Evolutionary conservation across 257 asterid species (phyloP), one percentile per base, ranked within the genome.

Genomic region (Capsicum baccatum): DNA sequence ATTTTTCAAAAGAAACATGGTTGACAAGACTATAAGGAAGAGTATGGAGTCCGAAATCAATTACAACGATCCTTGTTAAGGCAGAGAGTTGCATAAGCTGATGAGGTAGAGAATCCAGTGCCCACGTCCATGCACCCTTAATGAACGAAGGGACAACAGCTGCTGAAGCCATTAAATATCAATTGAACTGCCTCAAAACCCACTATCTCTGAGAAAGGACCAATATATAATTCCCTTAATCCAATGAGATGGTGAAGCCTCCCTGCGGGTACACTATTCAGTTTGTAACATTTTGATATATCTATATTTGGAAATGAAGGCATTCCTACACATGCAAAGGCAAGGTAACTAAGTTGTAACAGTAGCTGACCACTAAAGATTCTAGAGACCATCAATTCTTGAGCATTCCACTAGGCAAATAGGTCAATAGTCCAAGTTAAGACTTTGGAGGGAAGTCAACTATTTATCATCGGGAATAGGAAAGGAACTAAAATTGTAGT

Each of bases 1-100:
- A 79, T 0, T 0, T 0, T 79, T 60, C 19, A 13, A 89, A 89
- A 52, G 87, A 84, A 1, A 71, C 15, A 62, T 83, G 78, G 48
- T 85, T 81, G 16, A 44, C 89, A 16, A 90, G 12, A 80, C 87
- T 85, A 42, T 84, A 82, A 2, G 90, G 91, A n/a, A 90, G 79
- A 17, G 37, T 57, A 70, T 88, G 83, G 0, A 85, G 37, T 79
- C 80, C 88, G 0, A 86, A 81, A 1, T 26, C 56, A 1, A 1
- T 0, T 6, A 90, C 14, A 0, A 0, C 0, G 1, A 90, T 14
- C 0, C 0, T 0, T 4, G 11, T 67, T 15, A 88, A 80, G 17
- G 85, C 71, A 44, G 87, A 35, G 35, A 88, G 84, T 59, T 82
- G 64, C 44, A 85, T 85, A 48, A 88, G 35, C 33, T 82, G 86